Evolutionary conservation across 495 filamentous ascomycete genomes (phyloP).

Genomic region (Pseudomonodictys pantanalensis): DNA sequence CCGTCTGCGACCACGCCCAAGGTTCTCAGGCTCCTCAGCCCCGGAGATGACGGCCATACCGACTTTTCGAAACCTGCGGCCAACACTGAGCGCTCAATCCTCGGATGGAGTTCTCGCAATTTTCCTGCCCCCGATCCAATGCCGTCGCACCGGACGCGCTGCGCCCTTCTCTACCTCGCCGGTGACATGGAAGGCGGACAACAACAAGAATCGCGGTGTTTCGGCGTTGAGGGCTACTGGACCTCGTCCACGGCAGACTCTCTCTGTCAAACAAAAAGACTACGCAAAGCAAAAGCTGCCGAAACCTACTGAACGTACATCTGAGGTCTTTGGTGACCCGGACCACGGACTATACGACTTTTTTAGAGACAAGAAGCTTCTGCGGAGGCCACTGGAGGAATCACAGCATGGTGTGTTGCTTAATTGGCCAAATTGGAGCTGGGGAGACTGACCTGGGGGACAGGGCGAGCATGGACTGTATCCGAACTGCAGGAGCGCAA

Average conservation of each 20-base stretch:
- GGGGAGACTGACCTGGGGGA: constrained; percentile 3
- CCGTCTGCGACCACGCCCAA: background rate
- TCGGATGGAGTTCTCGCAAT: constrained; percentile 22
- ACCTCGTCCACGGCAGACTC: constrained; percentile 58
- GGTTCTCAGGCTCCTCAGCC: background rate
- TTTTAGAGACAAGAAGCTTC: constrained; percentile 64
- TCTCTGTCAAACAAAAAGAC: constrained; percentile 62
- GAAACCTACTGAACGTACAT: constrained; percentile 56
- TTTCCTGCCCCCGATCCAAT: constrained; percentile 19
- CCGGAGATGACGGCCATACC: constrained; percentile 22
- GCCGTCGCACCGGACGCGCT: background rate
- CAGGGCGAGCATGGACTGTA: constrained; percentile 79
- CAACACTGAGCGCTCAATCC: background rate
- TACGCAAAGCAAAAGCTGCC: constrained; percentile 54
- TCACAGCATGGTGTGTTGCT: constrained; percentile 56
- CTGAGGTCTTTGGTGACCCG: constrained; percentile 56
- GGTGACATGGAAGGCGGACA: constrained; percentile 46
- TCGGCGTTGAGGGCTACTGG: constrained; percentile 73
- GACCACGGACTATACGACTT: constrained; percentile 94
- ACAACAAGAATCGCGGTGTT: constrained; percentile 71
- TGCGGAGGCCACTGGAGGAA: constrained; percentile 67
- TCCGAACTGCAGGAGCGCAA: constrained; percentile 83
- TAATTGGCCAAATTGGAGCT: background rate
- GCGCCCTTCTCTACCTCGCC: constrained; percentile 41
- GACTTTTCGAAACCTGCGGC: constrained; percentile 3